Evolutionary conservation across 2,329 filamentous ascomycete genomes (phyloP).

Genomic region (Cercospora sp.): DNA sequence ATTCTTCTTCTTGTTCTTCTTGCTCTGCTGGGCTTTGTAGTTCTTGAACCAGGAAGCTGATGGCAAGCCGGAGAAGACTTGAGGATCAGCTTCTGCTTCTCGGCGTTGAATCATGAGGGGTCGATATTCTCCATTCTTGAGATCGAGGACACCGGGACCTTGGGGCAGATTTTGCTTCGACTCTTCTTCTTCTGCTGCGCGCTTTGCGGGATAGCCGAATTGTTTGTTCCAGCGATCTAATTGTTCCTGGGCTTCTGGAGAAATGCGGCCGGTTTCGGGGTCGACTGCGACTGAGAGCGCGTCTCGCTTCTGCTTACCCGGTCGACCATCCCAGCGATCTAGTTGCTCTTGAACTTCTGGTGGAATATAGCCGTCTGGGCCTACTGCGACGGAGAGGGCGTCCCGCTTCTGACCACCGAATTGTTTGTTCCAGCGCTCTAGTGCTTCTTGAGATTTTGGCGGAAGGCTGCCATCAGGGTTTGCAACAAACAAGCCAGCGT

Average conservation of each 20-base stretch:
- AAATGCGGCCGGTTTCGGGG: not conserved
- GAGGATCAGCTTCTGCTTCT: not conserved
- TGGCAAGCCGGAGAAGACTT: not conserved
- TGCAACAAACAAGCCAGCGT: not conserved
- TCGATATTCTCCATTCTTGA: not conserved
- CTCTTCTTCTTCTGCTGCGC: not conserved
- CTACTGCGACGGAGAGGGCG: not conserved
- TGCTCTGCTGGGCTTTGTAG: not conserved
- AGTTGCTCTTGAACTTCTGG: not conserved
- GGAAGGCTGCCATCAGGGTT: not conserved
- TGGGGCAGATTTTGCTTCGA: not conserved
- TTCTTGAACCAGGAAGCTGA: not conserved
- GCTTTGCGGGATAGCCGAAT: not conserved
- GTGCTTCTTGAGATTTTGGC: not conserved
- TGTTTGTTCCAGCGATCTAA: not conserved
- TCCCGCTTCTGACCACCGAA: not conserved
- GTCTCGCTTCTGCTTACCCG: not conserved
- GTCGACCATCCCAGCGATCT: not conserved
- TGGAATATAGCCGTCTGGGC: not conserved
- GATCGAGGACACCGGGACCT: not conserved
- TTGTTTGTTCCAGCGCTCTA: not conserved
- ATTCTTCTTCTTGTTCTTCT: not conserved
- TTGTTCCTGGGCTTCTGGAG: not conserved
- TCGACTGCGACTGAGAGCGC: not conserved
- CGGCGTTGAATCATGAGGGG: not conserved